Base-by-base conservation (phyloP, 345 rosid genomes). In the Eucalyptus virginea region DNA sequence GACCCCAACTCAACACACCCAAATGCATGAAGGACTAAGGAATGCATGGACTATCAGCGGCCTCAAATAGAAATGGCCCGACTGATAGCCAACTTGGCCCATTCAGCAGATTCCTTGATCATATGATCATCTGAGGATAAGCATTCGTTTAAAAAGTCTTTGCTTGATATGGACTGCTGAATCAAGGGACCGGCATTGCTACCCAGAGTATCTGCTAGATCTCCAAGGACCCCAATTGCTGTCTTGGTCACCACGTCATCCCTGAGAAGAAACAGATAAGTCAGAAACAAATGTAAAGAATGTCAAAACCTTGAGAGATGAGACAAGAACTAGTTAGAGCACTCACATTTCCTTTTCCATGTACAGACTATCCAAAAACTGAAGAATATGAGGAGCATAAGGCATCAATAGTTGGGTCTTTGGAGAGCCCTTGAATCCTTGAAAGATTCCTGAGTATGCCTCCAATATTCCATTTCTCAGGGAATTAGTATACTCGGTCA, bases 101-200 rank as follows among this genome's bases (percentile, higher is more conserved):
- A 94, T 89, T 94, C 95, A 21, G 96, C 96, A 87, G 96, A 94
- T 93, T 94, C 96, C 92, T 95, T 95, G 77, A 95, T 93, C 93
- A 93, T 87, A 90, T 90, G 91, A 80, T 94, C 96, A 67, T 93
- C 95, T 10, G 96, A 92, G 14, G 93, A 93, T 54, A 94, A 91
- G 86, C 96, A 94, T 90, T 94, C 96, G 87, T 90, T 92, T 32
- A 94, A 91, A 88, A 94, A 94, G 88, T 92, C 95, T 90, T 92
- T 93, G 91, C 92, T 90, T 58, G 96, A 93, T 69, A 92, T 91
- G 88, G 96, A 92, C 69, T 94, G 94, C 92, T 93, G 96, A 89
- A 94, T 93, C 92, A 94, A 92, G 58, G 95, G 90, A 86, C 94
- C 95, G 8, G 95, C 96, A 89, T 89, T 93, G 81, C 93, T 89